Conservation (phyloP, 352 stramenopile genomes). For the Globisporangium ultimum region DNA sequence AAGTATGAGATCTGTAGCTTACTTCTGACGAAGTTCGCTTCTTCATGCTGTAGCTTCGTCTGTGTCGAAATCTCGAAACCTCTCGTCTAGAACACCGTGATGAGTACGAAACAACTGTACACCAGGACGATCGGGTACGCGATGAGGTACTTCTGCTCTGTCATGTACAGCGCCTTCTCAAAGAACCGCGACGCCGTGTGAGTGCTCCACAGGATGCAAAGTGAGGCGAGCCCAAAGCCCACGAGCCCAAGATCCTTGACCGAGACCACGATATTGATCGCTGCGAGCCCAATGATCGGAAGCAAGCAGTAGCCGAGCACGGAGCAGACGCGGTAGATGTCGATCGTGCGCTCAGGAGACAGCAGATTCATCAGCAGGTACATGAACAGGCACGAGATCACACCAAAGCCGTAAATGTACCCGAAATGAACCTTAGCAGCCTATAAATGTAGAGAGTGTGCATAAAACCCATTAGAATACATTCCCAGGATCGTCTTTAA, state of each 20-base stretch:
- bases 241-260: conserved; percentile 73
- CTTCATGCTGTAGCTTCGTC: too few relatives aligned
- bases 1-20: too few relatives aligned
- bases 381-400: conserved; percentile 96
- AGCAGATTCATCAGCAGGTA: conserved; percentile 97
- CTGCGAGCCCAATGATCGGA: conserved; percentile 94
- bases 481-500: not conserved
- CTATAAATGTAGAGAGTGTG: conserved; percentile 20
- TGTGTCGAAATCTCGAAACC: too few relatives aligned
- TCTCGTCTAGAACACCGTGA: conserved; percentile 94
- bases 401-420: conserved; percentile 98
- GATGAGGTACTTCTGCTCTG: conserved; percentile 96
- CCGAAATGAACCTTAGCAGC: conserved; percentile 96
- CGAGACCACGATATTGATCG: conserved; percentile 90
- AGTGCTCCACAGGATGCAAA: conserved; percentile 94
- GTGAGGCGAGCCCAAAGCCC: conserved; percentile 82
- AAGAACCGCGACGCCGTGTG: conserved; percentile 94
- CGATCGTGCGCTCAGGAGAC: conserved; percentile 80
- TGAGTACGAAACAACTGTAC: conserved; percentile 98
- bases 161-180: conserved; percentile 94
- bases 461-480: conserved; percentile 5
- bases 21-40: too few relatives aligned
- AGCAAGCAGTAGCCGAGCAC: conserved; percentile 98
- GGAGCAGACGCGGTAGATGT: conserved; percentile 92
- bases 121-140: conserved; percentile 96